Conservation (phyloP, 2,329 filamentous ascomycete species). For the Madurella fahalii region DNA sequence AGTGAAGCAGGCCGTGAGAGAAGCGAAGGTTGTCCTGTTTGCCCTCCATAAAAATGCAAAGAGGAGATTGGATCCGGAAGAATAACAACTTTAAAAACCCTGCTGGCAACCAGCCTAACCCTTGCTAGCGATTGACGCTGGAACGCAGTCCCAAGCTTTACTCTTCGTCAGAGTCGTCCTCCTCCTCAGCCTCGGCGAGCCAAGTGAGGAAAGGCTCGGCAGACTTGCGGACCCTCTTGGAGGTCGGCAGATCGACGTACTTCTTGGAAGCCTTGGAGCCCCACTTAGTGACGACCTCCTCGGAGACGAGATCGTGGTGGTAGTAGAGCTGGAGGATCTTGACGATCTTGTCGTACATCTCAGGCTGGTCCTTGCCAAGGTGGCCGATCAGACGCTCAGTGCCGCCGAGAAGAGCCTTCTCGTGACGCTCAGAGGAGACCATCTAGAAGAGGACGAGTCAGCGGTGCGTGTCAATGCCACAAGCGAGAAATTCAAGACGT, state of each 20-base stretch:
- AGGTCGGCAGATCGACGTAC: constrained; percentile 84
- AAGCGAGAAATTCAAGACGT: constrained; percentile 28
- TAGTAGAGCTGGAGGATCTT: constrained; percentile 89
- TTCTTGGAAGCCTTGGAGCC: constrained; percentile 96
- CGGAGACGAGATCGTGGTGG: constrained; percentile 80
- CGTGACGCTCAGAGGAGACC: constrained; percentile 84
- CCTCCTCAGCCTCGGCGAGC: constrained; percentile 82
- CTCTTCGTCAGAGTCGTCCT: constrained; percentile 58
- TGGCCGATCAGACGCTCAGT: constrained; percentile 83
- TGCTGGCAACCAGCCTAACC: background rate
- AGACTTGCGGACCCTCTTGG: constrained; percentile 93
- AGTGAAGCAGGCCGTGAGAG: background rate
- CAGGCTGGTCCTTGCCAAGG: constrained; percentile 70
- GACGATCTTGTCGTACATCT: constrained; percentile 70
- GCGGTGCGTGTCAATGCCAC: constrained; percentile 12
- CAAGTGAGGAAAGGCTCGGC: constrained; percentile 91
- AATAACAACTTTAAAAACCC: constrained; percentile 2
- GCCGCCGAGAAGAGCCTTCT: constrained; percentile 92
- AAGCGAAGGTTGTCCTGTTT: background rate
- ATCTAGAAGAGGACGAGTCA: constrained; percentile 47
- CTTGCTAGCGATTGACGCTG: background rate
- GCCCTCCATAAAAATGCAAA: background rate
- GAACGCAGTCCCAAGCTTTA: constrained; percentile 11
- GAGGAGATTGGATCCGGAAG: background rate
- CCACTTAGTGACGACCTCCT: constrained; percentile 88